phyloP scores from a whole-genome alignment of 345 rosid species.

The Diplotaxis tenuifolia region DNA sequence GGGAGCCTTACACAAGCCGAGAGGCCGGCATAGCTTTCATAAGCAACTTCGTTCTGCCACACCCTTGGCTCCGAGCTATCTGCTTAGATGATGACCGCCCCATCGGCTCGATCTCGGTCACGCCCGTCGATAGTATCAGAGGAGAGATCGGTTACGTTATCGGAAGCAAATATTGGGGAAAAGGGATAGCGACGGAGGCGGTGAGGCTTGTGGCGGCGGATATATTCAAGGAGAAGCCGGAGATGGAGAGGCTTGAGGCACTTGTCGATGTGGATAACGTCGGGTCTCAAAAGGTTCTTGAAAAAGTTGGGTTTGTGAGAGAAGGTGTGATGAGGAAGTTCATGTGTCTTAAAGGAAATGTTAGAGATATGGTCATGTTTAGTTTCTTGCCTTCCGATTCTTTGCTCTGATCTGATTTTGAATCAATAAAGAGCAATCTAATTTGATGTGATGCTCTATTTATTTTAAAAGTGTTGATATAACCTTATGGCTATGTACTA shows the following conservation, averaged over 20 bases:
- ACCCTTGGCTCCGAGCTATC: slow-evolving; percentile 66
- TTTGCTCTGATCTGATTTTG: slow-evolving; percentile 7
- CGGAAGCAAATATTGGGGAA: slow-evolving; percentile 55
- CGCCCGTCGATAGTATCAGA: slow-evolving; percentile 47
- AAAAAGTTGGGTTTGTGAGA: slow-evolving; percentile 61
- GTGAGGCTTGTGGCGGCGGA: slow-evolving; percentile 46
- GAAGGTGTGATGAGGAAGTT: slow-evolving; percentile 68
- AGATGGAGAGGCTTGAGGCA: slow-evolving; percentile 66
- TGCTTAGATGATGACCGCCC: slow-evolving; percentile 48
- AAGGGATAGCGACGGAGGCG: slow-evolving; percentile 53
- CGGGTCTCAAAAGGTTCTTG: slow-evolving; percentile 61
- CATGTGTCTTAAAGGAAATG: slow-evolving; percentile 41
- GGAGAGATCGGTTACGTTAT: slow-evolving; percentile 55
- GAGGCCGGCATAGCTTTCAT: slow-evolving; percentile 50
- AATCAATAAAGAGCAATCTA: too few relatives aligned
- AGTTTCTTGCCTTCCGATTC: slow-evolving; percentile 61
- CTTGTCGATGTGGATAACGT: slow-evolving; percentile 53
- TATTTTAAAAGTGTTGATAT: neutral
- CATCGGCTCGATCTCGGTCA: slow-evolving; percentile 52
- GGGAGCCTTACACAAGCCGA: slow-evolving; percentile 51
- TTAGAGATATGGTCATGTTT: slow-evolving; percentile 58
- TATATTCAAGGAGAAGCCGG: slow-evolving; percentile 50
- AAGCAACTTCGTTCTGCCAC: slow-evolving; percentile 33
- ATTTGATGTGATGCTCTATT: neutral
- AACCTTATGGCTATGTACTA: neutral